Evolutionary conservation across 345 rosid species (phyloP).

Genomic region (Moringa oleifera): DNA sequence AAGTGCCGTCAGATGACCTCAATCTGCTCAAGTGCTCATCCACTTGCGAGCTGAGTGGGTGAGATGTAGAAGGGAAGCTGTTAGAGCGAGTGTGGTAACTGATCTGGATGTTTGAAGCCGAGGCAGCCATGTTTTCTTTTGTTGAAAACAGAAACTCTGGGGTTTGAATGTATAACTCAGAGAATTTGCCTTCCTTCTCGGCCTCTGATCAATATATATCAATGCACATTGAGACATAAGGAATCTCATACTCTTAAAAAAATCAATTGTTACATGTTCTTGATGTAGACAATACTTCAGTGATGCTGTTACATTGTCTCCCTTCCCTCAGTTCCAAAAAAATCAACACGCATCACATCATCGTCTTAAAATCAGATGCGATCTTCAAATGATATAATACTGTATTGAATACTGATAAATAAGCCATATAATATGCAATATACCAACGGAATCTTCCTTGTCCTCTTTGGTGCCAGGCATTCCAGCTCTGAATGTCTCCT

Average conservation of each 20-base stretch:
- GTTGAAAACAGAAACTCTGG: background rate
- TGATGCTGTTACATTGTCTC: background rate
- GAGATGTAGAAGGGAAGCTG: constrained; percentile 32
- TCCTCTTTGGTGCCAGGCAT: background rate
- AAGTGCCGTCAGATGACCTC: constrained; percentile 19
- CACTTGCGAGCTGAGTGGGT: constrained; percentile 27
- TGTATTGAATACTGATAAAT: background rate
- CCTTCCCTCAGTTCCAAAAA: background rate
- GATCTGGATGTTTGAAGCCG: background rate
- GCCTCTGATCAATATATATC: background rate
- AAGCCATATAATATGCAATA: too few species aligned
- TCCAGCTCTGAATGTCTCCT: background rate
- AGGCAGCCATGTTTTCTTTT: constrained; percentile 18
- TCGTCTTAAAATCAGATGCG: background rate
- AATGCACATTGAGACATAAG: background rate
- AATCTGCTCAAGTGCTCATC: constrained; percentile 25
- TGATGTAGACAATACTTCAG: background rate
- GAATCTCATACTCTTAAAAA: constrained; percentile 1
- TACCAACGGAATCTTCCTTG: too few species aligned
- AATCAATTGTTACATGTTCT: background rate
- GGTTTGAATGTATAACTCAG: background rate
- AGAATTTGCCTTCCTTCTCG: background rate
- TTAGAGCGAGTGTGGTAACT: constrained; percentile 33
- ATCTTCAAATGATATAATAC: background rate
- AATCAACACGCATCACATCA: background rate